Conservation (phyloP, 345 rosid genomes). For the Gossypium raimondii region DNA sequence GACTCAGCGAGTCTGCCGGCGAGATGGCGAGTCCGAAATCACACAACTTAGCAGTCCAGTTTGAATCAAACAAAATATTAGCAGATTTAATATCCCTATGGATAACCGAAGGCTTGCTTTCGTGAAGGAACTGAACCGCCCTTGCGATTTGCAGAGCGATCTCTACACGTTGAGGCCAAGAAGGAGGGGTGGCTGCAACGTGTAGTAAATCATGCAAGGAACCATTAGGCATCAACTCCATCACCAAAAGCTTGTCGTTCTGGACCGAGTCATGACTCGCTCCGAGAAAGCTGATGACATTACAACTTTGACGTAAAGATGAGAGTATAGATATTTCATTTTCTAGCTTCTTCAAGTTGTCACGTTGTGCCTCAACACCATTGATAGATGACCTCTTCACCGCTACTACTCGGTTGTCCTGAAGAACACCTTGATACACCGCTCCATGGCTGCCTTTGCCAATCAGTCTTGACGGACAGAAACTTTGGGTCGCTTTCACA, state of each 20-base stretch:
- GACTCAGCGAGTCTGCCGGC: slow-evolving; percentile 11
- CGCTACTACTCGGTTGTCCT: slow-evolving; percentile 34
- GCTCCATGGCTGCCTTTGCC: slow-evolving; percentile 88
- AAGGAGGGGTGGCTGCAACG: slow-evolving; percentile 24
- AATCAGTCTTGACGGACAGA: slow-evolving; percentile 51
- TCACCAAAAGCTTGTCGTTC: slow-evolving; percentile 44
- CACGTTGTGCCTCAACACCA: slow-evolving; percentile 21
- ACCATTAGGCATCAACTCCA: slow-evolving; percentile 76
- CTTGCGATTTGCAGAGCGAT: slow-evolving; percentile 55
- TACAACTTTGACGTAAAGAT: slow-evolving; percentile 35
- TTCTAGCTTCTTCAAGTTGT: slow-evolving; percentile 42
- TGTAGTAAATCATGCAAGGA: slow-evolving; percentile 60
- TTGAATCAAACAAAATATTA: slow-evolving; percentile 52
- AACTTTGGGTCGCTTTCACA: slow-evolving; percentile 44
- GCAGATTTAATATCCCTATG: slow-evolving; percentile 80
- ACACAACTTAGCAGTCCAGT: slow-evolving; percentile 52
- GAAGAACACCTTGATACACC: slow-evolving; percentile 40
- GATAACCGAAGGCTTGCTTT: slow-evolving; percentile 32
- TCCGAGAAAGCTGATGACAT: slow-evolving; percentile 47
- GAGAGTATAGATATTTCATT: slow-evolving; percentile 55
- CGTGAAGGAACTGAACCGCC: slow-evolving; percentile 58
- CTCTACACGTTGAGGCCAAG: slow-evolving; percentile 57
- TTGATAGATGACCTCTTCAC: slow-evolving; percentile 41
- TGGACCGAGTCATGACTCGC: not conserved
- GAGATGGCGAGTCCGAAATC: slow-evolving; percentile 65